phyloP scores from a whole-genome alignment of 2,329 filamentous ascomycete genomes.

The Diplodia corticola region DNA sequence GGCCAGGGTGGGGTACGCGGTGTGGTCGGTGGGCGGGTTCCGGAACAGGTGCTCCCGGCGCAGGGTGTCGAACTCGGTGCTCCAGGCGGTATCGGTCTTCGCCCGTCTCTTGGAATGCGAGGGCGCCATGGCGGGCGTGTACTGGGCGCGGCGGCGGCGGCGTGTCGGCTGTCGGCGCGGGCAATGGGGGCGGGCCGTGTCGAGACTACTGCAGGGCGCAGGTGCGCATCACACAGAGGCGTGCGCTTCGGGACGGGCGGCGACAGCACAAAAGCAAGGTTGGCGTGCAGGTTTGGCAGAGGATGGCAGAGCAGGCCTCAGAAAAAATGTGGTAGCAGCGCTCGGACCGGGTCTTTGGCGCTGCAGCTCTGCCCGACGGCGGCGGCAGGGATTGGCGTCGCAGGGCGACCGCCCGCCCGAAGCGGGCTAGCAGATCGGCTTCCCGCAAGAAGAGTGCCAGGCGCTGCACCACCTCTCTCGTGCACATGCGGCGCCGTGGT shows the following conservation, averaged over 20 bases:
- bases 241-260: neutral
- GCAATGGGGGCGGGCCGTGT: neutral
- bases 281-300: neutral
- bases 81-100: slow-evolving; percentile 64
- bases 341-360: slow-evolving; percentile 6
- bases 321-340: slow-evolving; percentile 16
- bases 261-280: neutral
- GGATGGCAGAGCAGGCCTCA: neutral
- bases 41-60: slow-evolving; percentile 86
- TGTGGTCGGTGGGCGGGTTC: slow-evolving; percentile 82
- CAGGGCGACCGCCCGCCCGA: slow-evolving; percentile 6
- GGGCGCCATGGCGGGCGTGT: slow-evolving; percentile 15
- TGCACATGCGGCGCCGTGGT: slow-evolving; percentile 21
- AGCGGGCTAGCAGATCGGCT: slow-evolving; percentile 15
- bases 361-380: slow-evolving; percentile 10
- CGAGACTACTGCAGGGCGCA: slow-evolving; percentile 4
- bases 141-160: neutral
- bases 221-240: neutral
- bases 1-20: slow-evolving; percentile 84
- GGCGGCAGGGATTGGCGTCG: neutral
- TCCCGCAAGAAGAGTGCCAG: slow-evolving; percentile 18
- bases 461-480: slow-evolving; percentile 21
- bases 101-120: slow-evolving; percentile 27
- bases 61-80: slow-evolving; percentile 80
- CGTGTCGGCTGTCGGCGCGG: neutral